These are phyloP conservation scores for Yamadazyma triangularis DNA, from an alignment of 1,139 yeast species.

Conservation along the genomic window DNA sequence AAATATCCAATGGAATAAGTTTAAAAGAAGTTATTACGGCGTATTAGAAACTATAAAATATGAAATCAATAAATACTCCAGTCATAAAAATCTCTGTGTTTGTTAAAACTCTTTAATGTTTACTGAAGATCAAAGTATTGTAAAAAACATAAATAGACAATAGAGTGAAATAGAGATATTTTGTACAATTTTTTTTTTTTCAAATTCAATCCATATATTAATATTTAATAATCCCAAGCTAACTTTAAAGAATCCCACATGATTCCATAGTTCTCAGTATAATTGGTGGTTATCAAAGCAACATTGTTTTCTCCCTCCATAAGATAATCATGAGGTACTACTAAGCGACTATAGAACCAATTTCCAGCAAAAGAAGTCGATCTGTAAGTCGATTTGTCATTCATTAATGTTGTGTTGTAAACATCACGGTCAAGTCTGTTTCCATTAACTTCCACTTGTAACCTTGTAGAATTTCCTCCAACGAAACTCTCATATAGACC, in stretches of 20 bases:
- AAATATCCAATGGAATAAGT: constrained; percentile 35
- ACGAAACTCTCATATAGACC: constrained; percentile 5
- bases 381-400: constrained; percentile 11
- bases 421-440: constrained; percentile 4
- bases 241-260: constrained; percentile 9
- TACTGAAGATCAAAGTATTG: too few relatives aligned
- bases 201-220: too few relatives aligned
- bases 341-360: constrained; percentile 8
- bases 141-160: too few relatives aligned
- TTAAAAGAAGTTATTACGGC: too few relatives aligned
- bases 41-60: too few relatives aligned
- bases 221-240: constrained; percentile 5
- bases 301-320: constrained; percentile 5
- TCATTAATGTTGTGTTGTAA: constrained; percentile 5
- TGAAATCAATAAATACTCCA: too few relatives aligned
- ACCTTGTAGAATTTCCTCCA: constrained; percentile 7
- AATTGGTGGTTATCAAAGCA: constrained; percentile 5
- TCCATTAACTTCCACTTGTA: constrained; percentile 5
- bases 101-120: too few relatives aligned
- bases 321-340: constrained; percentile 1
- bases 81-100: too few relatives aligned
- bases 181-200: too few relatives aligned
- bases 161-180: too few relatives aligned
- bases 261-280: constrained; percentile 5
- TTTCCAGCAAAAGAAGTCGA: constrained; percentile 11